Evolutionary conservation across 2,329 filamentous ascomycete species (phyloP), one percentile per base, ranked within the genome.

Genomic region (Hypoxylon sp.): DNA sequence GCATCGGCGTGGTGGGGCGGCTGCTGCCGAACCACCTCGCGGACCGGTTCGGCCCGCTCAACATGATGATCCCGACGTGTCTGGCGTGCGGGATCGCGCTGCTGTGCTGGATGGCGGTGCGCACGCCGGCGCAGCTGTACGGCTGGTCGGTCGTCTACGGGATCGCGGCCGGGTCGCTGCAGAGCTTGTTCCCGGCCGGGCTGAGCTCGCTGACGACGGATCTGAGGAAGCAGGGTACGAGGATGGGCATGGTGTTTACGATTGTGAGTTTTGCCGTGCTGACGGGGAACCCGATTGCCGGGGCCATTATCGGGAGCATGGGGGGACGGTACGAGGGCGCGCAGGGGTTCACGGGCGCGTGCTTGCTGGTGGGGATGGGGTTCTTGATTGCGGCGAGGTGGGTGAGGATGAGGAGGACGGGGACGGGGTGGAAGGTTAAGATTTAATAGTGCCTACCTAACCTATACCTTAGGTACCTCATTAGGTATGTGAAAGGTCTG

Each of bases 111-210:
- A 85, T 87, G 17, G 85, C 82, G 1, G 86, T 93, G 5, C 67
- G 75, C 1, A 79, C 79, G 14, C 76, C 83, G 0, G 52, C 79
- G 0, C 84, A 85, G 0, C 79, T 93, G 28, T 92, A 91, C 73
- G 82, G 81, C 0, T 93, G 91, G 84, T 80, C 86, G 0, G 80
- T 83, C 0, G 82, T 90, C 61, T 92, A 91, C 73, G 91, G 91
- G 1, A 81, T 92, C 51, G 85, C 85, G 1, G 87, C 85, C 0
- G 89, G 89, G 0, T 88, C 84, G 0, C 86, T 92, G 50, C 90
- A 92, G 77, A 85, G 85, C 5, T 75, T 93, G 10, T 92, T 92
- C 72, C 90, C 91, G 0, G 88, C 89, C 0, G 86, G 85, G 0
- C 73, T 91, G 45, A 85, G 84, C 53, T 85, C 84, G 45, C 78